phyloP scores from a whole-genome alignment of 768 basidiomycete genomes.

The Guyanaporus albipodus region DNA sequence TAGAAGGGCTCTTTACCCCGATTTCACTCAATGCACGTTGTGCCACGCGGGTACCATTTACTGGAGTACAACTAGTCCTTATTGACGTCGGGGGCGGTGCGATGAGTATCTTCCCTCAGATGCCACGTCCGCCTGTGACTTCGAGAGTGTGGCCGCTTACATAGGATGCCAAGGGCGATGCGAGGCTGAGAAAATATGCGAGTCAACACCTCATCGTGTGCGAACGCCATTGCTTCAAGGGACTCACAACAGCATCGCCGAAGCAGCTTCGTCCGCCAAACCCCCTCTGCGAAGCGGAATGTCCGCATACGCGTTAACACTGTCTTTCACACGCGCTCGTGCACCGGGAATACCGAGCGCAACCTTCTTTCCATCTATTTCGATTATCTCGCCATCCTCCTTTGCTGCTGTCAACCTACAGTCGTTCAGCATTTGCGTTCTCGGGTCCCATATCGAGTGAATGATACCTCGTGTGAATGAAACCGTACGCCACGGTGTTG shows the following conservation, averaged over 20 bases:
- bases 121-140: conserved; percentile 78
- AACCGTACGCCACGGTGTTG: conserved; percentile 76
- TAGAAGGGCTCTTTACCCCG: too few relatives aligned
- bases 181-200: conserved; percentile 47
- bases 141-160: conserved; percentile 82
- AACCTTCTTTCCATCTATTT: conserved; percentile 81
- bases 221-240: not conserved
- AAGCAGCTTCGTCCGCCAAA: conserved; percentile 72
- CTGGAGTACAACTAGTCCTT: not conserved
- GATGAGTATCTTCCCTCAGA: conserved; percentile 34
- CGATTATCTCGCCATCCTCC: conserved; percentile 70
- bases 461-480: conserved; percentile 67
- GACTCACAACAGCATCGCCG: conserved; percentile 71
- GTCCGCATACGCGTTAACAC: conserved; percentile 39
- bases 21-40: too few relatives aligned
- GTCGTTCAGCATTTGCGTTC: conserved; percentile 1
- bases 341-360: conserved; percentile 73
- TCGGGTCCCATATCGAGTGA: not conserved
- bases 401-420: conserved; percentile 72
- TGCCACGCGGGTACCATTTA: too few relatives aligned
- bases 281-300: conserved; percentile 71
- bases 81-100: too few relatives aligned
- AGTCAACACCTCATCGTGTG: conserved; percentile 3
- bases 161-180: conserved; percentile 74
- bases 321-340: conserved; percentile 35